Evolutionary conservation across 2,329 filamentous ascomycete genomes (phyloP), one percentile per base, ranked within the genome.

Genomic region (Arthrobotrys sinensis): DNA sequence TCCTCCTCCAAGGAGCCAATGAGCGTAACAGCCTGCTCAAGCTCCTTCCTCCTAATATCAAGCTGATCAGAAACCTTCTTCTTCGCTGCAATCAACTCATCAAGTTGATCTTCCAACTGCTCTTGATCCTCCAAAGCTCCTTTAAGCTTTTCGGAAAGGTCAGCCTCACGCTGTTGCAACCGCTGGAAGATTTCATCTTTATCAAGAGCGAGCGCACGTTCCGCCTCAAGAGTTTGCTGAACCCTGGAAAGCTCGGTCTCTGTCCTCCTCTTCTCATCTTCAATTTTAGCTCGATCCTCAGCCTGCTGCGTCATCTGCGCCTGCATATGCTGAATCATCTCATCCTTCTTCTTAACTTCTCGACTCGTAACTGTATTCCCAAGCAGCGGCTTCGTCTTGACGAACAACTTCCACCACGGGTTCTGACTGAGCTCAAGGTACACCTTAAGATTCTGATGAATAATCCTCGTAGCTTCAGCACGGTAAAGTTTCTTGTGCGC

Each of bases 141-240:
- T 43, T 93, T 89, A 32, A 99, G 88, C 85, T 98, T 97, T 82
- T 99, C 96, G 65, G 91, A 93, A 3, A 99, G 88, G 83, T 99
- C 95, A 10, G 90, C 88, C 85, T 99, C 96, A n/a, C 96, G 92
- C 66, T 91, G 86, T 83, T 97, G 96, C 21, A 99, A 87, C n/a
- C 96, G 90, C 83, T 95, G 96, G 87, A 98, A 99, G 77, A 99
- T 99, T 82, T 99, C 96, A 83, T 99, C 96, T 84, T 99, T 99
- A 85, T 99, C 96, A 4, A 99, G 86, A 0, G 96, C 96, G 48
- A 99, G 87, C n/a, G 95, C 93, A 62, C 96, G 90, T 85, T 99
- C 96, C 80, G 94, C 97, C 84, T 99, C 96, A 1, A 99, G 88
- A 0, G 93, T 97, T 82, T 98, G 93, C 83, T 97, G 94, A 55